Base-by-base conservation (phyloP, 768 basidiomycete species). In the Leccinellum albellum region DNA sequence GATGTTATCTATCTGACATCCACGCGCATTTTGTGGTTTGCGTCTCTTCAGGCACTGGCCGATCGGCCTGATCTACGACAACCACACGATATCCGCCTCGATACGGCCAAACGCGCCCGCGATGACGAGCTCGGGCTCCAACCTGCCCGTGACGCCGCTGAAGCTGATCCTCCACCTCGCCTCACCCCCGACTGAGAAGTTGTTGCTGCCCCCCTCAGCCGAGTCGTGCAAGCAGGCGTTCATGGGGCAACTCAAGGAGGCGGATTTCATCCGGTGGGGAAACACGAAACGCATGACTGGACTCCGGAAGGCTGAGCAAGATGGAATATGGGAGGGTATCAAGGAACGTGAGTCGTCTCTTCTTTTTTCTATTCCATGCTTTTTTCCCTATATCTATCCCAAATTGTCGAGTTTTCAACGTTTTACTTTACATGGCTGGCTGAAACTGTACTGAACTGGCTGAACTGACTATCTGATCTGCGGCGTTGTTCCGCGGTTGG, bases 301-400 rank as follows among this genome's bases (percentile, higher is more conserved):
- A 17, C 79, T 99, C 32, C 76, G 94, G 53, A 92, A 94, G 71
- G 85, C 82, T 24, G 96, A 98, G 67, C 91, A 98, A 69, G 97
- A 99, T 69, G 93, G 88, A 1, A 83, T 98, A 54, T 99, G 97
- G 97, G 94, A 97, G 65, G 94, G 94, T 8, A 89, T 99, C 61
- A 88, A 88, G 75, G 89, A 93, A 65, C 92, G 96, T 98, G 69
- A 75, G 94, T 76, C 20, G 20, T 10, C n/a, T 20, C 40, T 42
- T 13, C 46, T 56, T n/a, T 44, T 49, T 13, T 31, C 29, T 31
- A 2, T 31, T 10, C 9, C 14, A 13, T 32, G 2, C 32, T 32
- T 12, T 32, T 32, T 13, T 32, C 4, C 5, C 12, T 4, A 4
- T 32, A 2, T 31, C 9, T 31, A 1, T 12, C 12, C 31, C 2